Evolutionary conservation across 768 basidiomycete genomes (phyloP).

Genomic region (Russula sp.): DNA sequence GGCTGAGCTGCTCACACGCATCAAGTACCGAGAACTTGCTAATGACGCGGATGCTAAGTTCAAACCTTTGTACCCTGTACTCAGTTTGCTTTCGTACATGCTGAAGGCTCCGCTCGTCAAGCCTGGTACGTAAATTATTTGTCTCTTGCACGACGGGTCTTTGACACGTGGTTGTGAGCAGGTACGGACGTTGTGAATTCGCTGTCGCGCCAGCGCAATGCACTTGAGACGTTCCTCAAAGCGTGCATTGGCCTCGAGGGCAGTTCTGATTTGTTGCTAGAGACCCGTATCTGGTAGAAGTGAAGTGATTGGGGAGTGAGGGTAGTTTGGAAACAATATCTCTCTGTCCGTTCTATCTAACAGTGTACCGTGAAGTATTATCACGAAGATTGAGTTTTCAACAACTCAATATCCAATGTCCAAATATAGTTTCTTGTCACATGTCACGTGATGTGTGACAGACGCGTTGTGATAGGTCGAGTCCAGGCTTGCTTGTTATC

Average conservation of each 20-base stretch:
- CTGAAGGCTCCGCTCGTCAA: slow-evolving; percentile 97
- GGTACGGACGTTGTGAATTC: slow-evolving; percentile 93
- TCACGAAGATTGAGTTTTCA: slow-evolving; percentile 12
- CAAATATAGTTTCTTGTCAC: slow-evolving; percentile 5
- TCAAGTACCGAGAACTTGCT: slow-evolving; percentile 69
- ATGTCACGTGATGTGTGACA: slow-evolving; percentile 13
- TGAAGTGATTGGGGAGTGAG: slow-evolving; percentile 36
- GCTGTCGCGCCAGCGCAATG: slow-evolving; percentile 90
- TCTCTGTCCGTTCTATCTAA: no score
- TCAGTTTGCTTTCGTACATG: slow-evolving; percentile 94
- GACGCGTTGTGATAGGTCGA: slow-evolving; percentile 4
- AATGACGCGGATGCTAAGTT: slow-evolving; percentile 50
- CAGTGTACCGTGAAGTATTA: background rate
- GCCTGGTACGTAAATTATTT: slow-evolving; percentile 45
- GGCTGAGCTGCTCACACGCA: slow-evolving; percentile 87
- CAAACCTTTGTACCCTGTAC: slow-evolving; percentile 79
- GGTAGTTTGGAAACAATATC: background rate
- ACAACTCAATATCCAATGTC: background rate
- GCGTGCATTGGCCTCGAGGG: slow-evolving; percentile 86
- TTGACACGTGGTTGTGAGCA: slow-evolving; percentile 16
- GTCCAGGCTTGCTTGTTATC: no score
- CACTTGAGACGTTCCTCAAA: slow-evolving; percentile 89
- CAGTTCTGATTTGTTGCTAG: slow-evolving; percentile 75
- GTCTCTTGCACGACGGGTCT: background rate
- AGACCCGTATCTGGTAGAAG: slow-evolving; percentile 88